These are phyloP conservation scores for Naganishia antarctica DNA, from an alignment of 768 basidiomycete species.

Conservation along the genomic window DNA sequence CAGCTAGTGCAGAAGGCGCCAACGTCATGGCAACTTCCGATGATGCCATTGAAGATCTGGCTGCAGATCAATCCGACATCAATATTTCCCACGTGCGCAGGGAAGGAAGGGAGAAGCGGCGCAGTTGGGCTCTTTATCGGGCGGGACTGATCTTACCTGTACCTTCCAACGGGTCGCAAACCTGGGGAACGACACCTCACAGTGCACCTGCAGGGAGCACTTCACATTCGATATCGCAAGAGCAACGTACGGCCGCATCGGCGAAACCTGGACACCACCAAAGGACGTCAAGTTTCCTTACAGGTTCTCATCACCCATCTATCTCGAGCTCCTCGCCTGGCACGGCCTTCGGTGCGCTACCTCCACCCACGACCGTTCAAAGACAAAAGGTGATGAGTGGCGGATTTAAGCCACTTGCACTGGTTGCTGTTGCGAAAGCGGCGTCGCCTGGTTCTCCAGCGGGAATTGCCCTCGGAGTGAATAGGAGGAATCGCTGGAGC, in stretches of 20 bases:
- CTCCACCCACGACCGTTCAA: background rate
- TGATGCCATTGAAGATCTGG: background rate
- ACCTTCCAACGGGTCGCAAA: background rate
- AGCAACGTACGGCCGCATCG: background rate
- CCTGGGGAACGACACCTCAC: background rate
- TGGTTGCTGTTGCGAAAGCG: constrained; percentile 11
- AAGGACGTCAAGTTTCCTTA: constrained; percentile 13
- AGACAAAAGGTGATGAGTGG: constrained; percentile 16
- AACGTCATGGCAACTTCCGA: background rate
- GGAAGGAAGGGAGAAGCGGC: constrained; percentile 28
- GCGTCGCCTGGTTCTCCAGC: background rate
- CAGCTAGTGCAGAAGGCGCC: too few species aligned
- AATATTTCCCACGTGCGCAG: constrained; percentile 18
- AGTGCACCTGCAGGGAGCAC: constrained; percentile 3
- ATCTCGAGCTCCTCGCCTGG: background rate
- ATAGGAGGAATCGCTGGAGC: constrained; percentile 16
- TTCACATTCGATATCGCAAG: background rate
- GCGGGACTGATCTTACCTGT: constrained; percentile 19
- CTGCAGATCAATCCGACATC: background rate
- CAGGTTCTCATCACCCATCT: constrained; percentile 13
- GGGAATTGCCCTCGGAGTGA: background rate
- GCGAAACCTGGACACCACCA: constrained; percentile 14
- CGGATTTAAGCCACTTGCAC: constrained; percentile 19
- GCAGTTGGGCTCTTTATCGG: constrained; percentile 25
- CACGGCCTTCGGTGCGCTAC: background rate